These are phyloP conservation scores for Eucalyptus dawsonii DNA, from an alignment of 345 rosid species.

Conservation along the genomic window DNA sequence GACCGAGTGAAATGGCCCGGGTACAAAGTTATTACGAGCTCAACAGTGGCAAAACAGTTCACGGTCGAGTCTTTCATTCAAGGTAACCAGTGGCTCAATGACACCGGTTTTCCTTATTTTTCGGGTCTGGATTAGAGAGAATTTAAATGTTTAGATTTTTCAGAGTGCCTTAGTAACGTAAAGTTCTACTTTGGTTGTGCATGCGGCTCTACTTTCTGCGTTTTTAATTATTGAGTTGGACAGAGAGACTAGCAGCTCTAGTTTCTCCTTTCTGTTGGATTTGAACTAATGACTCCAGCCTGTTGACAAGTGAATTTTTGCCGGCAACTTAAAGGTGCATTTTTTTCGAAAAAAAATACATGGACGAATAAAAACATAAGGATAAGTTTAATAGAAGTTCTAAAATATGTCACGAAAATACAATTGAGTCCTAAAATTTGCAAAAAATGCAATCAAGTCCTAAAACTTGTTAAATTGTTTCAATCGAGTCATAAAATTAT, in stretches of 20 bases:
- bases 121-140: neutral
- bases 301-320: neutral
- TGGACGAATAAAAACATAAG: too few relatives aligned
- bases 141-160: neutral
- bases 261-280: neutral
- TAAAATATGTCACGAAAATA: too few relatives aligned
- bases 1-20: conserved; percentile 26
- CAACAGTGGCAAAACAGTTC: conserved; percentile 9
- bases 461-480: too few relatives aligned
- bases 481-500: too few relatives aligned
- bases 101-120: neutral
- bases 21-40: conserved; percentile 1
- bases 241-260: neutral
- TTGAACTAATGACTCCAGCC: neutral
- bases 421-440: too few relatives aligned
- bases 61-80: conserved; percentile 4
- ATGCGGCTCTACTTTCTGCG: neutral
- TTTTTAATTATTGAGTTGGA: neutral
- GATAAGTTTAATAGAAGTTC: fast-evolving
- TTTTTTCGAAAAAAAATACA: neutral
- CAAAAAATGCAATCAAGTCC: too few relatives aligned
- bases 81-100: conserved; percentile 1
- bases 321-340: neutral
- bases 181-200: neutral
- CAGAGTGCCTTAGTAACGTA: neutral